Percentiles rank a stretch among this genome's conserved stretches.
phyloP scores from a whole-genome alignment of 208 protist species.

The Acanthamoeba healyi region DNA sequence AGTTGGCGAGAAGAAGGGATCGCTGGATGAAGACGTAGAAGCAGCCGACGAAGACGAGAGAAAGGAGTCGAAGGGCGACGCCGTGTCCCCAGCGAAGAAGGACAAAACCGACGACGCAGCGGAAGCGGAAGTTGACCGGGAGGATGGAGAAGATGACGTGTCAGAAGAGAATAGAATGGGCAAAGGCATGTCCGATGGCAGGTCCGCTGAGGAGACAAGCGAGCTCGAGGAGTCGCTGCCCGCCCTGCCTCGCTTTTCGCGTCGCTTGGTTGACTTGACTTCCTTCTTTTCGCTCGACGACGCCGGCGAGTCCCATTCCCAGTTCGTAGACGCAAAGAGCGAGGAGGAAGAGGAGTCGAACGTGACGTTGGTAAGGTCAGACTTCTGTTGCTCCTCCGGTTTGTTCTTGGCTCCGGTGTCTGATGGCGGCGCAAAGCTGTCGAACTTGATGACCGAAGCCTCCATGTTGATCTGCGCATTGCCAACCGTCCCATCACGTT shows the following conservation, averaged over 20 bases:
- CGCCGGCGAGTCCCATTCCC: neutral
- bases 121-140: neutral
- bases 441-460: conserved; percentile 31
- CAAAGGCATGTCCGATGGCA: conserved; percentile 13
- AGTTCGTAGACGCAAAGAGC: neutral
- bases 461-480: conserved; percentile 30
- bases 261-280: neutral
- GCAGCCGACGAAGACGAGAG: neutral
- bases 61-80: conserved; percentile 12
- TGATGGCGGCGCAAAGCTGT: conserved; percentile 2
- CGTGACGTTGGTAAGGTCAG: neutral
- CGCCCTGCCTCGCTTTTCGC: neutral
- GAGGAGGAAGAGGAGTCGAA: neutral
- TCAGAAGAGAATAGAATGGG: neutral
- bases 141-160: neutral
- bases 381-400: neutral
- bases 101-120: neutral
- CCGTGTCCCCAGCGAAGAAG: neutral
- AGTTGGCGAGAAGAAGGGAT: neutral
- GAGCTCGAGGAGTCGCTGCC: neutral
- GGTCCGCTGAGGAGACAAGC: conserved; percentile 24
- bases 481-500: neutral
- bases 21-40: neutral
- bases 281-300: neutral
- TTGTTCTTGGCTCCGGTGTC: neutral